Evolutionary conservation across 2,329 filamentous ascomycete species (phyloP), one percentile per base, ranked within the genome.

Genomic region (Sporothrix globosa): DNA sequence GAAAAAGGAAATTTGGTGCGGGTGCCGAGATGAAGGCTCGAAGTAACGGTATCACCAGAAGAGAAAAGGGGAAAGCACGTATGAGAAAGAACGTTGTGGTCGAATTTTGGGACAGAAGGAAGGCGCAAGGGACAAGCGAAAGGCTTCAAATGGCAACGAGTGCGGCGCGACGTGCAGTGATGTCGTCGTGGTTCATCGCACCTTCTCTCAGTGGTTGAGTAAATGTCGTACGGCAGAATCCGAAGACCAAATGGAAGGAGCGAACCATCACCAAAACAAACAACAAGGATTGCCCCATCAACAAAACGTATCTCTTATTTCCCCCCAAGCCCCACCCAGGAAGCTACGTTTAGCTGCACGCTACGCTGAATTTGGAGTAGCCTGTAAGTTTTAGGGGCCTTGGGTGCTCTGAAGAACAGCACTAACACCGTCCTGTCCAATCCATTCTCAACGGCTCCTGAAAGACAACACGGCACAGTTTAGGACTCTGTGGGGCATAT

Each of bases 31-130:
- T 67, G 46, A 41, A 60, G 56, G 39, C 14, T 46, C 54, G 21
- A 70, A 24, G 69, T 70, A 63, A 70, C 69, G 46, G 69, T 68
- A 68, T 68, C 69, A 68, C 69, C 27, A 48, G 11, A 39, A 19
- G n/a, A 10, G 58, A 60, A 24, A 50, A 39, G 52, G 66, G 66
- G 21, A 54, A 44, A n/a, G 17, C 7, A 19, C 48, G 34, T 9
- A 50, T n/a, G 19, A 21, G 48, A 21, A 50, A 6, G 48, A 50
- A 50, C 34, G 48, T 17, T 7, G 48, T 50, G n/a, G 48, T 17
- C 19, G 21, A 21, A n/a, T 1, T 50, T 50, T 9, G 48, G 48
- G 17, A 9, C 7, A 46, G 58, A 63, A 63, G 39, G 58, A 63
- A 63, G 39, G 58, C 7, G 34, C 58, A 21, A 63, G 17, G 58